A percentile compares a stretch with the other conserved stretches of the same genome.
phyloP scores from a whole-genome alignment of 2,329 filamentous ascomycete species.

The Pseudogymnoascus sp. region DNA sequence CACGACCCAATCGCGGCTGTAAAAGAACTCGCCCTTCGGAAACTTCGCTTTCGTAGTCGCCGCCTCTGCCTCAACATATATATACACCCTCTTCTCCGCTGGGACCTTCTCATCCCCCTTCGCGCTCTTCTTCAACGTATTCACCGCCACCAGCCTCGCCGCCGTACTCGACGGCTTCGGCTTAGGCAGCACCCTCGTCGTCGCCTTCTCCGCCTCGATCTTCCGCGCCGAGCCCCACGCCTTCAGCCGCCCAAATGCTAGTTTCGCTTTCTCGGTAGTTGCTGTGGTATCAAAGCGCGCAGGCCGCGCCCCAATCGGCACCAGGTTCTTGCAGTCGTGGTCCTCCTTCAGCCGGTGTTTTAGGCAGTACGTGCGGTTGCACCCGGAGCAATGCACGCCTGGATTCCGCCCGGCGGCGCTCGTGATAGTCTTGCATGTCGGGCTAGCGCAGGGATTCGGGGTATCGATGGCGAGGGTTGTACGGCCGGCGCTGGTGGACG shows the following conservation, averaged over 20 bases:
- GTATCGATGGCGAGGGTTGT: slow-evolving; percentile 45
- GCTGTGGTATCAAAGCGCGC: slow-evolving; percentile 37
- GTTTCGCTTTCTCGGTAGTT: slow-evolving; percentile 55
- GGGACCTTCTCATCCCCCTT: slow-evolving; percentile 83
- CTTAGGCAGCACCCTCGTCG: slow-evolving; percentile 46
- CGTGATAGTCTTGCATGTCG: slow-evolving; percentile 61
- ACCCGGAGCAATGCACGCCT: slow-evolving; percentile 62
- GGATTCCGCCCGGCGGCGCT: slow-evolving; percentile 42
- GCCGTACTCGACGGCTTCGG: slow-evolving; percentile 55
- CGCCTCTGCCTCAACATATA: slow-evolving; percentile 84
- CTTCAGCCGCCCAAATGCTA: slow-evolving; percentile 68
- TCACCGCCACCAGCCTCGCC: slow-evolving; percentile 59
- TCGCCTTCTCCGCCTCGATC: slow-evolving; percentile 42
- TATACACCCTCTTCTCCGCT: slow-evolving; percentile 76
- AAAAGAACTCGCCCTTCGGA: slow-evolving; percentile 74
- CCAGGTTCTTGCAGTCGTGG: slow-evolving; percentile 73
- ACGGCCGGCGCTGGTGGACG: slow-evolving; percentile 39
- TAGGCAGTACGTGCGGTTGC: slow-evolving; percentile 68
- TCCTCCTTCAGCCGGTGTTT: slow-evolving; percentile 71
- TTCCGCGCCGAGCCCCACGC: slow-evolving; percentile 74
- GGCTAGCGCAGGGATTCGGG: slow-evolving; percentile 60
- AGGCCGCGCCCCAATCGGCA: slow-evolving; percentile 45
- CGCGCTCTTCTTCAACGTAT: slow-evolving; percentile 73
- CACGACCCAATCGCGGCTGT: slow-evolving; percentile 79
- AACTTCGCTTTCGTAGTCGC: slow-evolving; percentile 77